Evolutionary conservation across 768 basidiomycete genomes (phyloP).

Genomic region (Sutorius australiensis): DNA sequence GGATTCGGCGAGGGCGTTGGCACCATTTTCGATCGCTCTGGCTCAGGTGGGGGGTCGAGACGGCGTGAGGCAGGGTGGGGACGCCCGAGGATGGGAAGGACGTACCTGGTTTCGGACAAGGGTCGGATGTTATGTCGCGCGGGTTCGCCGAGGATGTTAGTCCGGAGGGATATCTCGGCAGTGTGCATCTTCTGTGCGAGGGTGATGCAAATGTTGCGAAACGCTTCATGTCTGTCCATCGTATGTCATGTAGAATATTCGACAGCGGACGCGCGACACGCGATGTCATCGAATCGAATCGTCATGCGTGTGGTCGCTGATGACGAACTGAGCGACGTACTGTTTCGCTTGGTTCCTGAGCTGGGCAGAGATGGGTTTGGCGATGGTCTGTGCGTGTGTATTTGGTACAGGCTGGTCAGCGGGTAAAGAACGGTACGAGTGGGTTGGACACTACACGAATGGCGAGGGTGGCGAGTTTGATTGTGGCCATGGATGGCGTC

Average conservation of each 20-base stretch:
- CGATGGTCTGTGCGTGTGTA: slow-evolving; percentile 58
- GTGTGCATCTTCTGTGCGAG: slow-evolving; percentile 78
- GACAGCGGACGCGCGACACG: not conserved
- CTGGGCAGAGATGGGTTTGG: slow-evolving; percentile 71
- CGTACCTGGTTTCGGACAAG: slow-evolving; percentile 70
- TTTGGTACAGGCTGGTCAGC: not conserved
- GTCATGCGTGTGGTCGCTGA: not conserved
- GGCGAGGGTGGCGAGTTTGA: slow-evolving; percentile 68
- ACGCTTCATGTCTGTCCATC: slow-evolving; percentile 62
- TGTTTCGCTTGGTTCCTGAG: slow-evolving; percentile 70
- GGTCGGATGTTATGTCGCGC: slow-evolving; percentile 64
- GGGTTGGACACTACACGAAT: slow-evolving; percentile 54
- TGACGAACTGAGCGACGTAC: slow-evolving; percentile 37
- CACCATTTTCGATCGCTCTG: slow-evolving; percentile 84
- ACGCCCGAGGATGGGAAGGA: not conserved
- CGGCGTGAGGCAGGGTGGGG: too few relatives aligned
- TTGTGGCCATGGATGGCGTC: slow-evolving; percentile 55
- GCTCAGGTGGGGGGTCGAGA: not conserved
- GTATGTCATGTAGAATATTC: too few relatives aligned
- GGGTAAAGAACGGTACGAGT: not conserved
- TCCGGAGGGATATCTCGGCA: slow-evolving; percentile 66
- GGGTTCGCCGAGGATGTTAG: slow-evolving; percentile 73
- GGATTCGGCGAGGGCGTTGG: slow-evolving; percentile 79
- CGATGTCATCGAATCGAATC: not conserved
- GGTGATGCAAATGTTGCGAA: slow-evolving; percentile 64